phyloP scores from a whole-genome alignment of 306 rosid species.

The Sindora glabra region DNA sequence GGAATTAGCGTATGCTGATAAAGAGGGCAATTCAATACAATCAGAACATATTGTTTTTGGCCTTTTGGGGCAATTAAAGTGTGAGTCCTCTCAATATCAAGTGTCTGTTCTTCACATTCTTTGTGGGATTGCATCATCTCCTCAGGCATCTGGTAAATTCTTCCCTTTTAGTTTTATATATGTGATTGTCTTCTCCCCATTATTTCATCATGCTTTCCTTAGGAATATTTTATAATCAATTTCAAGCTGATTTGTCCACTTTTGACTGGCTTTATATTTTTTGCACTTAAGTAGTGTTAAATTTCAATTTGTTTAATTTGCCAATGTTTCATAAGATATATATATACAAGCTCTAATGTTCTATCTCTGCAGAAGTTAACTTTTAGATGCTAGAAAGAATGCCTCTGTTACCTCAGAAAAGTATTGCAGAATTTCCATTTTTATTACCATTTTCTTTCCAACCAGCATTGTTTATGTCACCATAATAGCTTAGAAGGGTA shows the following conservation, averaged over 20 bases:
- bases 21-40: conserved; percentile 40
- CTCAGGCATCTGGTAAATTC: conserved; percentile 51
- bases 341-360: not conserved
- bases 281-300: not conserved
- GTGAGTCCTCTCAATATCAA: conserved; percentile 26
- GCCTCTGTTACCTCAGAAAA: not conserved
- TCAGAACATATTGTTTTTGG: conserved; percentile 34
- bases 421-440: not conserved
- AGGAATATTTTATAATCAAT: not conserved
- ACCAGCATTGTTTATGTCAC: too few species aligned
- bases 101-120: conserved; percentile 41
- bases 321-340: not conserved
- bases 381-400: not conserved
- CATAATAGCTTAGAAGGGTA: too few species aligned
- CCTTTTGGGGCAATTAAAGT: conserved; percentile 25
- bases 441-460: too few species aligned
- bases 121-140: conserved; percentile 44
- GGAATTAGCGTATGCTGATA: conserved; percentile 61
- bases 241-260: not conserved
- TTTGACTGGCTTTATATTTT: not conserved
- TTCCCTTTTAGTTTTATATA: not conserved
- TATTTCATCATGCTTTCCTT: not conserved
- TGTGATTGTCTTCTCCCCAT: not conserved
- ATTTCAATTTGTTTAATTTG: not conserved
- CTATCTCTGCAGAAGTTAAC: not conserved